A percentile compares a stretch with the other conserved stretches of the same genome.
Evolutionary conservation across 495 filamentous ascomycete genomes (phyloP).

Genomic region (Chaetomium tenue): DNA sequence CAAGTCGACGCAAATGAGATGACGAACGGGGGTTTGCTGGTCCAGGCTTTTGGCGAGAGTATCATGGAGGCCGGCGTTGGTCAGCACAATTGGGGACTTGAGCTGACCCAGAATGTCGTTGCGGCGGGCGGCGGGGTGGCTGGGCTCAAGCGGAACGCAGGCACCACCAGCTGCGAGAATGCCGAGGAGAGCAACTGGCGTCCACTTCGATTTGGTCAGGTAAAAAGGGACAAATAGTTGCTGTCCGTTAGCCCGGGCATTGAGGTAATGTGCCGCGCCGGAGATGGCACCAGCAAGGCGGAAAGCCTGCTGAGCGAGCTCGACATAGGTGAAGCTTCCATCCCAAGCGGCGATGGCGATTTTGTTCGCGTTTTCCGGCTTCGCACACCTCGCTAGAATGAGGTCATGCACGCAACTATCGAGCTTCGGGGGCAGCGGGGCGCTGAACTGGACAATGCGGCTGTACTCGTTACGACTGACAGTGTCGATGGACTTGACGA

Average conservation of each 20-base stretch:
- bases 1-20: constrained; percentile 9
- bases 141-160: constrained; percentile 55
- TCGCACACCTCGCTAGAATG: constrained; percentile 3
- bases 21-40: constrained; percentile 8
- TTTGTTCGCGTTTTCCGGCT: constrained; percentile 8
- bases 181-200: constrained; percentile 43
- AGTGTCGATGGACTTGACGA: constrained; percentile 13
- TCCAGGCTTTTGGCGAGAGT: constrained; percentile 5
- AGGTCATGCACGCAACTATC: constrained; percentile 18
- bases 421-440: constrained; percentile 9
- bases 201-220: constrained; percentile 48
- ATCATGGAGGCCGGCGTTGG: constrained; percentile 3
- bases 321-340: constrained; percentile 49
- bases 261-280: constrained; percentile 3
- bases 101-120: constrained; percentile 30
- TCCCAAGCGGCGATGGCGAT: constrained; percentile 44
- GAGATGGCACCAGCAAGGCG: constrained; percentile 41
- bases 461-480: constrained; percentile 14
- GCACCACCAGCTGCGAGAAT: constrained; percentile 45
- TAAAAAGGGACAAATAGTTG: constrained; percentile 39
- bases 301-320: constrained; percentile 49
- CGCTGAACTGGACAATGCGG: constrained; percentile 18
- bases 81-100: constrained; percentile 33
- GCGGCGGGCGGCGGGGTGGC: constrained; percentile 53
- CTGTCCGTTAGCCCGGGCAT: background rate